Conservation (phyloP, 768 basidiomycete species). For the Cystobasidium onofrii region DNA sequence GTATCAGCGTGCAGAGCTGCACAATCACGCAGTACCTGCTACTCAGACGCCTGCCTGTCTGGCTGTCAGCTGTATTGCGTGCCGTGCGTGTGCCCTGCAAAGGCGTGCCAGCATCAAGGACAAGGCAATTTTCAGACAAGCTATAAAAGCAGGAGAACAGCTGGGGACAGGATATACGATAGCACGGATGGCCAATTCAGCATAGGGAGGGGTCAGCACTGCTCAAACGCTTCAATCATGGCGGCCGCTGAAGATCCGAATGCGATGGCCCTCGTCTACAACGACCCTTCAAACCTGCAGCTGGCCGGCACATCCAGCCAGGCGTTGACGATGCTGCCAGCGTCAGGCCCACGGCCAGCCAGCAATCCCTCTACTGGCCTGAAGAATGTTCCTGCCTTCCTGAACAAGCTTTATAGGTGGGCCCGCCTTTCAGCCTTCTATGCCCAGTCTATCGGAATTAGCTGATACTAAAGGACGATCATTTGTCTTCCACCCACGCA, state of each 20-base stretch:
- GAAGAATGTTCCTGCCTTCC: conserved; percentile 27
- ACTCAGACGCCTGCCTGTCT: too few species aligned
- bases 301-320: neutral
- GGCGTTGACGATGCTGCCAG: neutral
- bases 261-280: conserved; percentile 8
- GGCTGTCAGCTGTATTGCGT: too few species aligned
- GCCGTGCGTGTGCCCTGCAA: too few species aligned
- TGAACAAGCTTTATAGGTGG: conserved; percentile 87
- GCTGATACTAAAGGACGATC: neutral
- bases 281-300: conserved; percentile 8
- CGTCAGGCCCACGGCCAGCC: neutral
- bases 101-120: neutral
- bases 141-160: neutral
- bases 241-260: conserved; percentile 3
- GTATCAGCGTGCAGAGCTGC: too few species aligned
- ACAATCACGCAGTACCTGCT: too few species aligned
- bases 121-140: neutral
- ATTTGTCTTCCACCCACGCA: conserved; percentile 44
- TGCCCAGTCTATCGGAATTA: conserved; percentile 28
- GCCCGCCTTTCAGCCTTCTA: conserved; percentile 44
- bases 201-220: neutral
- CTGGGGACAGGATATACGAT: neutral
- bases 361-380: neutral
- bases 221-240: neutral
- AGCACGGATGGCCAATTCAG: neutral